Conservation (phyloP, 2,329 filamentous ascomycete species). For the Fusarium austroafricanum region DNA sequence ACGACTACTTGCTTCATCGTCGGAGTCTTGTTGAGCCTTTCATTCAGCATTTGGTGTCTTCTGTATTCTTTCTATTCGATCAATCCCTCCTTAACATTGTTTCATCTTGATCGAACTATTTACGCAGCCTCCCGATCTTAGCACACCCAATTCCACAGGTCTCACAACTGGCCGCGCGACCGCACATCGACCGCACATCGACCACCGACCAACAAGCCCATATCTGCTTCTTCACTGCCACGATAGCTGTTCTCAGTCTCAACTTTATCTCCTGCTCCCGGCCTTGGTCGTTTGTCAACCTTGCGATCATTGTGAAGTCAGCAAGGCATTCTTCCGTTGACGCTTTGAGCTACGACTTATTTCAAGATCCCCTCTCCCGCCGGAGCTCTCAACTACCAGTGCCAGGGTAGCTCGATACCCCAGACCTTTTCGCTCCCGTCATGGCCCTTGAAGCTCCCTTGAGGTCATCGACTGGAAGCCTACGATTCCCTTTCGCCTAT, state of each 20-base stretch:
- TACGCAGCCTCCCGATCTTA: conserved; percentile 24
- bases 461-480: conserved; percentile 68
- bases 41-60: conserved; percentile 11
- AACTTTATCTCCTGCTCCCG: neutral
- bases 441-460: conserved; percentile 65
- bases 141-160: conserved; percentile 26
- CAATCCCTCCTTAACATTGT: conserved; percentile 5
- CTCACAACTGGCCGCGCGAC: conserved; percentile 37
- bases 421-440: conserved; percentile 29
- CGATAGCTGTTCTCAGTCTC: conserved; percentile 16
- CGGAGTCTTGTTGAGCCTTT: conserved; percentile 22
- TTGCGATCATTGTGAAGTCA: conserved; percentile 19
- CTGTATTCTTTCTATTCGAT: conserved; percentile 1
- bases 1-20: conserved; percentile 30
- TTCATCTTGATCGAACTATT: conserved; percentile 23
- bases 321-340: conserved; percentile 43
- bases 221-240: conserved; percentile 8
- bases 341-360: conserved; percentile 27
- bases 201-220: conserved; percentile 25
- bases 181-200: conserved; percentile 22
- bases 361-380: conserved; percentile 17
- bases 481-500: conserved; percentile 55
- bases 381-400: conserved; percentile 25
- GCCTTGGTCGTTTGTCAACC: conserved; percentile 16
- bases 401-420: conserved; percentile 26